Evolutionary conservation across 768 basidiomycete species (phyloP).

Genomic region (Pulveroboletus sp.): DNA sequence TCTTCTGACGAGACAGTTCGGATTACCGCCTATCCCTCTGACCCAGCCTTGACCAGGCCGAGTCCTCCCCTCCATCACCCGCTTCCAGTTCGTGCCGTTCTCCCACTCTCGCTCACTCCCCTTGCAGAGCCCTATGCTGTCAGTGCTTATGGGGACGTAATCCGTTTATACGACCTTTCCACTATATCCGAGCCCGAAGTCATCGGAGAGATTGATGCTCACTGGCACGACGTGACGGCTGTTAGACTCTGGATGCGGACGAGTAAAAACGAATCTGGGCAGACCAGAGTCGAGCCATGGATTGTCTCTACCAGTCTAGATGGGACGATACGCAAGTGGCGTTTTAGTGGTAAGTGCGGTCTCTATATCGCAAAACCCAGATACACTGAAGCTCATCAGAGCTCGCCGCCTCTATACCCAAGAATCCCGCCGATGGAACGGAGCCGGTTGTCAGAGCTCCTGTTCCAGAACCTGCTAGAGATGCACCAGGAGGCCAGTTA

Average conservation of each 20-base stretch:
- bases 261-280: constrained; percentile 39
- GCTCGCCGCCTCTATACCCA: constrained; percentile 23
- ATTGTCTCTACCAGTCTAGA: constrained; percentile 83
- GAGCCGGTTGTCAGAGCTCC: constrained; percentile 20
- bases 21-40: constrained; percentile 44
- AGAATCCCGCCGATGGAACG: constrained; percentile 16
- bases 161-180: constrained; percentile 78
- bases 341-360: constrained; percentile 48
- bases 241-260: constrained; percentile 67
- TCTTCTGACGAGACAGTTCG: constrained; percentile 87
- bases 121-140: constrained; percentile 71
- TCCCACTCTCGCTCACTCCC: constrained; percentile 60
- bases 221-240: constrained; percentile 84
- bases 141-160: constrained; percentile 78
- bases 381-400: constrained; percentile 14
- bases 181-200: constrained; percentile 62
- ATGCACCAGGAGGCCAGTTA: constrained; percentile 37
- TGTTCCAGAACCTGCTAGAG: constrained; percentile 26
- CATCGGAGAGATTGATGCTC: constrained; percentile 73
- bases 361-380: background rate
- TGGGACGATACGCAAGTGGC: constrained; percentile 84
- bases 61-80: constrained; percentile 56
- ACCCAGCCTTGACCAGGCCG: constrained; percentile 31
- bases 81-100: constrained; percentile 63
- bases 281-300: constrained; percentile 65